Evolutionary conservation across 2,329 filamentous ascomycete species (phyloP), one percentile per base, ranked within the genome.

Genomic region (Epichloe coenophiala): DNA sequence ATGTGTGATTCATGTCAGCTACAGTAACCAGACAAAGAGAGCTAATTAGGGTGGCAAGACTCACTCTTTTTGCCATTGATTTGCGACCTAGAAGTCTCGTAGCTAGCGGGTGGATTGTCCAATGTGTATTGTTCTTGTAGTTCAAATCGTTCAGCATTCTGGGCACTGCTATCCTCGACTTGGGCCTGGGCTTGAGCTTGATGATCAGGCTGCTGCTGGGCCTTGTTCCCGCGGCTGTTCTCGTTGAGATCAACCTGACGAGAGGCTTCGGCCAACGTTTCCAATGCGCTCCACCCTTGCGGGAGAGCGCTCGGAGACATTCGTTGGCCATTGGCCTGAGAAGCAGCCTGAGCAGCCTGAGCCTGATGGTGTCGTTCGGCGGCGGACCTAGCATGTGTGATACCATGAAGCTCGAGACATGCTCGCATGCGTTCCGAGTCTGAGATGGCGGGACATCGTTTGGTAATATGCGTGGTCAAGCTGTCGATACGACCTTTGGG

Each of bases 401-500:
- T 76, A 56, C 86, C 84, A 61, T 88, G 81, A 17, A 89, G 75
- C 56, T 86, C 79, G 53, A 88, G 72, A 56, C 84, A 76, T 51
- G 86, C 86, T 60, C 84, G 82, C 69, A 88, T 81, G 49, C 86
- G 81, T 62, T 93, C 87, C 52, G 78, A 75, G 55, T 85, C 73
- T 55, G 82, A 80, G 48, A 94, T 83, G 49, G 84, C 85, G 40
- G 86, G 86, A 64, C 90, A 96, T 72, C 86, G 88, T 65, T 90
- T 93, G 49, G 87, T 83, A 51, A 95, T 76, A 63, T 96, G 90
- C 55, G 77, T 83, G 42, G 81, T 85, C 54, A 96, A 70, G 59
- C 81, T 87, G 62, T 96, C 90, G 61, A 88, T 84, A 55, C 90
- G 81, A 54, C 90, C 90, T 64, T 95, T 95, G 55, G 88, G 86